Evolutionary conservation across 805 yeast species (phyloP), one percentile per base, ranked within the genome.

Genomic region (Starmerella sirachaensis): DNA sequence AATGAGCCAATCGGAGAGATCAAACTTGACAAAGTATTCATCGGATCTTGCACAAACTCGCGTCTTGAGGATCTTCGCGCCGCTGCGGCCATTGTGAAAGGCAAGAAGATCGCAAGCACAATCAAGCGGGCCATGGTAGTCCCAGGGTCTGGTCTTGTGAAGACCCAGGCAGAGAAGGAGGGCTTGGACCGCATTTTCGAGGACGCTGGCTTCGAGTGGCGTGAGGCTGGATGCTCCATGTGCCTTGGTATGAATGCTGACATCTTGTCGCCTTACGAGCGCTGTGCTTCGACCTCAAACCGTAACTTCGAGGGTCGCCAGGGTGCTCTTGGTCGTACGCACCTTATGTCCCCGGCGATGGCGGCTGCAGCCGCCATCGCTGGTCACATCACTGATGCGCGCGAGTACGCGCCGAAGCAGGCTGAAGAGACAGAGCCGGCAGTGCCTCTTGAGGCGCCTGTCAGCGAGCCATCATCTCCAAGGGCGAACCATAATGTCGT

Each of bases 221-320:
- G 98, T 68, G 98, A 91, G 66, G 97, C 98, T 49, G 98, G 98
- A 45, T 91, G 98, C 66, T 88, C 97, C 29, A 91, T 91, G 98
- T 91, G 98, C 67, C 72, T 91, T 37, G 98, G 98, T 62, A 91
- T 91, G 98, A 91, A 91, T 66, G 96, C 97, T 29, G 98, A 91
- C 66, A 88, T 91, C 53, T 72, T 91, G 57, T 72, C 76, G 45
- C 98, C 98, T 28, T 74, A 80, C 56, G 98, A 91, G 64, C 77
- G 98, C 65, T 91, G 98, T 68, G 98, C 98, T 7, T 86, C 97
- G 11, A 91, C 98, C 14, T 88, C 97, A 17, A 91, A 91, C 71
- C 80, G 98, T 72, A 91, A 91, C 67, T 91, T 91, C 58, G 96
- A 88, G 63, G 98, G 98, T 54, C 86, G 98, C 64, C 98, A 91